Percentiles rank a stretch among this genome's conserved stretches.
phyloP scores from a whole-genome alignment of 805 yeast genomes.

The Zygosaccharomyces bailii region DNA sequence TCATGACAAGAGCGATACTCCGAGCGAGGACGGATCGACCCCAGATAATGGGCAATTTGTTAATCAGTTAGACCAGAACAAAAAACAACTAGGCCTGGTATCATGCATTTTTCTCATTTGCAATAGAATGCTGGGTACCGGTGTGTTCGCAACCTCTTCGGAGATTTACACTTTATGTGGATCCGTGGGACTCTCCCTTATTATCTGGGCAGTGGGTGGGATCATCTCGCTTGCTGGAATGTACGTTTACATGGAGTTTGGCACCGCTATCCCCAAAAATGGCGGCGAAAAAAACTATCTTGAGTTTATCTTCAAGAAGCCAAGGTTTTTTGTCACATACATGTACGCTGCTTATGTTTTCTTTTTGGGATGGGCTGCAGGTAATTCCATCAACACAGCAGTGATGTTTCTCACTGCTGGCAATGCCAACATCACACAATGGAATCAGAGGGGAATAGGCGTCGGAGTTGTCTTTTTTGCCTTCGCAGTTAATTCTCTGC shows the following conservation, averaged over 20 bases:
- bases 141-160: conserved; percentile 70
- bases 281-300: conserved; percentile 86
- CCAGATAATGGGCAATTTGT: conserved; percentile 30
- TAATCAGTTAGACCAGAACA: conserved; percentile 41
- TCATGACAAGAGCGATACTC: background rate
- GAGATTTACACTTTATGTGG: conserved; percentile 50
- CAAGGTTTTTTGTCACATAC: conserved; percentile 62
- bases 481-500: conserved; percentile 56
- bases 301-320: conserved; percentile 66
- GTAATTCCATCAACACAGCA: conserved; percentile 77
- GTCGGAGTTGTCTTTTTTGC: conserved; percentile 70
- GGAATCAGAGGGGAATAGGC: conserved; percentile 79
- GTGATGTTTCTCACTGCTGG: conserved; percentile 75
- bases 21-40: background rate
- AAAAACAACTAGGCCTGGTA: conserved; percentile 45
- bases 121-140: conserved; percentile 73
- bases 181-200: conserved; percentile 65
- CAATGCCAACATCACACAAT: conserved; percentile 58
- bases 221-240: conserved; percentile 62
- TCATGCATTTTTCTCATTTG: conserved; percentile 64
- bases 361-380: conserved; percentile 81
- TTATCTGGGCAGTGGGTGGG: conserved; percentile 75
- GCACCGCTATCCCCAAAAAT: conserved; percentile 71
- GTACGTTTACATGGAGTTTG: conserved; percentile 76
- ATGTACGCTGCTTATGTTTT: conserved; percentile 69